phyloP scores from a whole-genome alignment of 139 green algal genomes.

The Chlorella sp. region DNA sequence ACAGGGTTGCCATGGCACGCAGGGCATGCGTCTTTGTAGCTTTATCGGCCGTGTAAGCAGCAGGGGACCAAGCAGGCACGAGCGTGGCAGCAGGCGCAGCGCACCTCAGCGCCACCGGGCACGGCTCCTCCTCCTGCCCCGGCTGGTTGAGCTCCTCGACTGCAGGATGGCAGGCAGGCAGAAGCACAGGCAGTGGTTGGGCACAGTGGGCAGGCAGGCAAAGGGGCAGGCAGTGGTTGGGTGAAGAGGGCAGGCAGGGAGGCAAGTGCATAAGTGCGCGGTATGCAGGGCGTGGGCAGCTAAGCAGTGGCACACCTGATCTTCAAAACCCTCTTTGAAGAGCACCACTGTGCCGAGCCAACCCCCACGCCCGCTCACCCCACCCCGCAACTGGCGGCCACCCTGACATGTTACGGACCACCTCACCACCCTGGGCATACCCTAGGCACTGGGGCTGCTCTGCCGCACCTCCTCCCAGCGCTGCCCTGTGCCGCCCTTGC shows the following conservation, averaged over 20 bases:
- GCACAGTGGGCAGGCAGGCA: not conserved
- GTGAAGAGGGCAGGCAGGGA: not conserved
- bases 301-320: not conserved
- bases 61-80: not conserved
- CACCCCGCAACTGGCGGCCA: no score
- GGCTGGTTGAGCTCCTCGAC: slow-evolving; percentile 78
- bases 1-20: not conserved
- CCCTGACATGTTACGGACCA: no score
- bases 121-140: slow-evolving; percentile 74
- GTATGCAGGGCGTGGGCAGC: not conserved
- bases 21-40: no score
- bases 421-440: no score
- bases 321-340: not conserved
- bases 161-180: slow-evolving; percentile 54
- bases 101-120: slow-evolving; percentile 79
- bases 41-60: no score
- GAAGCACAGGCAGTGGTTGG: not conserved
- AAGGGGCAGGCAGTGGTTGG: not conserved
- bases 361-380: no score
- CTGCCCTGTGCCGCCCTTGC: not conserved
- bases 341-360: not conserved
- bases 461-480: not conserved
- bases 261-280: not conserved
- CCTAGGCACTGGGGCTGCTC: not conserved
- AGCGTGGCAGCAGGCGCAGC: not conserved